phyloP scores from a whole-genome alignment of 2,329 filamentous ascomycete species.

The Sporothrix inflata region DNA sequence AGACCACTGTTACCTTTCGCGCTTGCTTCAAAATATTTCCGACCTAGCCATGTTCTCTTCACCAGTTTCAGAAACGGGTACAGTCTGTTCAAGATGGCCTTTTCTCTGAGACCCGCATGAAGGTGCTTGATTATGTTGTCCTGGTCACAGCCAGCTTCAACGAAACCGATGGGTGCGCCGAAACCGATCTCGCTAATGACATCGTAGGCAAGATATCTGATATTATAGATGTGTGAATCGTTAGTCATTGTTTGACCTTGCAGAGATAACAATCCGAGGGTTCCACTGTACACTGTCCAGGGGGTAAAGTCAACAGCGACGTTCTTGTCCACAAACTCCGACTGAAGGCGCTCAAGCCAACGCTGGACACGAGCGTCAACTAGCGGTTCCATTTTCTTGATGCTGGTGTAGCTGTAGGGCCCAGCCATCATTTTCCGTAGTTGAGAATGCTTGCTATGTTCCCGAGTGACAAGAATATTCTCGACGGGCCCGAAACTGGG shows the following conservation, averaged over 20 bases:
- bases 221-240: neutral
- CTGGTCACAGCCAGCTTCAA: slow-evolving; percentile 55
- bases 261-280: no score
- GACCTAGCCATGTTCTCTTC: slow-evolving; percentile 58
- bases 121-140: slow-evolving; percentile 58
- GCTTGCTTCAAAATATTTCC: slow-evolving; percentile 53
- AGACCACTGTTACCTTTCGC: neutral
- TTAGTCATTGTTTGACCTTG: no score
- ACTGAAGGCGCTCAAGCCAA: slow-evolving; percentile 55
- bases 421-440: slow-evolving; percentile 56
- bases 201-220: slow-evolving; percentile 52
- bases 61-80: slow-evolving; percentile 59
- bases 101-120: slow-evolving; percentile 55
- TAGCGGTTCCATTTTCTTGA: slow-evolving; percentile 62
- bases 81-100: slow-evolving; percentile 55
- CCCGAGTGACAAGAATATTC: slow-evolving; percentile 60
- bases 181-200: slow-evolving; percentile 61
- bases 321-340: slow-evolving; percentile 49
- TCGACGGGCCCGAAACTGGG: slow-evolving; percentile 60
- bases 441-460: slow-evolving; percentile 50
- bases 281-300: slow-evolving; percentile 55
- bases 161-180: slow-evolving; percentile 59
- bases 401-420: slow-evolving; percentile 60
- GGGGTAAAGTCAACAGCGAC: slow-evolving; percentile 57
- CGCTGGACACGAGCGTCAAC: slow-evolving; percentile 54